Evolutionary conservation across 139 green algal species (phyloP), one percentile per base, ranked within the genome.

Genomic region (Chlamydomonas sphaeroides): DNA sequence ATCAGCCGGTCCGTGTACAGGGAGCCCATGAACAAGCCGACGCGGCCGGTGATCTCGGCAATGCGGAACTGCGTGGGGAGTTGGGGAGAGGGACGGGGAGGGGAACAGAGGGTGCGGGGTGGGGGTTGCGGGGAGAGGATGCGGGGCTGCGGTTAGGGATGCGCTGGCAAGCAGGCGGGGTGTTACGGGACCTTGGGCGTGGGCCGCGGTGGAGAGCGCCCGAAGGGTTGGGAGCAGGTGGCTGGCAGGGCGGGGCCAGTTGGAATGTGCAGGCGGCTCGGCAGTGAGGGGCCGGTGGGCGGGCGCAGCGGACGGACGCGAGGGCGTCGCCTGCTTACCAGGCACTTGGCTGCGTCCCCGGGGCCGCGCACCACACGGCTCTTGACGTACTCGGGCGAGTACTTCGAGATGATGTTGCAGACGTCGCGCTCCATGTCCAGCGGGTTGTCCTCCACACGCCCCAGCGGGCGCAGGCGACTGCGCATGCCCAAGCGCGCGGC

Each of bases 11-110:
- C 92, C 41, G 74, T 49, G 36, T 82, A 70, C 62, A 95, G 85
- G 28, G 59, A 80, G 42, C 57, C 84, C 68, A 88, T 85, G 86
- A 93, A 95, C 25, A 69, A 66, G 32, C 91, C 89, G 23, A 95
- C 70, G 0, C 86, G 73, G 6, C 26, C 36, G 0, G 88, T 76
- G 65, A 95, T 94, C 33, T 93, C 77, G 0, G 69, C 70, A 0
- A 89, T 71, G 7, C 92, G 88, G 20, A 35, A 62, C 90, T 91
- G 83, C 39, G 56, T 33, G n/a, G n/a, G n/a, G n/a, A n/a, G 33
- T 10, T 21, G 35, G 63, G 63, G 35, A 7, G 30, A 38, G 59
- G 5, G 33, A 48, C 1, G 63, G 63, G 33, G 20, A 69, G 63
- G 10, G 28, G 48, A 14, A 7, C 3, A 42, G 42, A 41, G 68